A percentile compares a stretch with the other conserved stretches of the same genome.
These are phyloP conservation scores for Phytopythium vexans DNA, from an alignment of 352 stramenopile species.

Conservation along the genomic window DNA sequence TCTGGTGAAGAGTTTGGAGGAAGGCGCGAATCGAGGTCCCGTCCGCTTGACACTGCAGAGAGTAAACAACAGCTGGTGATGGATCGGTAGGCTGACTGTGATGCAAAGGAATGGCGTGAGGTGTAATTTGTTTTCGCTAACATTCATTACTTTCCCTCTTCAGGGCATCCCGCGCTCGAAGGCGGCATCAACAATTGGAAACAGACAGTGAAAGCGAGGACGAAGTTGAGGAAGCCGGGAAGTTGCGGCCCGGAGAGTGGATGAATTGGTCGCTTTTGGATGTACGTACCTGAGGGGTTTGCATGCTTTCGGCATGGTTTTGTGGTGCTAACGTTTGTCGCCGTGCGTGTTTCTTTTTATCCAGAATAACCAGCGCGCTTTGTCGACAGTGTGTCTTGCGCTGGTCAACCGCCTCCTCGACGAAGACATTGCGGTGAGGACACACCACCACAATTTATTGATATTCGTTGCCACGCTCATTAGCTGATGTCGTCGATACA, in stretches of 20 bases:
- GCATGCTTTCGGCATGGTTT: neutral
- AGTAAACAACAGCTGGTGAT: constrained; percentile 13
- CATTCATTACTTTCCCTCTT: constrained; percentile 2
- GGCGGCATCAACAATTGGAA: constrained; percentile 38
- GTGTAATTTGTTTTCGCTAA: constrained; percentile 2
- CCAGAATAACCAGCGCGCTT: constrained; percentile 22
- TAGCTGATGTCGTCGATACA: constrained; percentile 15
- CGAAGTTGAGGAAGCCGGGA: constrained; percentile 22
- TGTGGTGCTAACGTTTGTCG: neutral
- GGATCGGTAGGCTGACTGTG: neutral
- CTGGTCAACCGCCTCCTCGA: constrained; percentile 64
- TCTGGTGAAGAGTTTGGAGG: constrained; percentile 4
- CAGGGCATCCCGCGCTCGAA: constrained; percentile 64
- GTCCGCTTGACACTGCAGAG: constrained; percentile 8
- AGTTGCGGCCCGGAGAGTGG: constrained; percentile 35
- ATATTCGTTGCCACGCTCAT: constrained; percentile 4
- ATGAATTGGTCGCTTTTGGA: constrained; percentile 69
- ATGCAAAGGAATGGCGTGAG: neutral
- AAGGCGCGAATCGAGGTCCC: constrained; percentile 3
- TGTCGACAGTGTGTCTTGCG: constrained; percentile 60
- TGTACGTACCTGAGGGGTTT: constrained; percentile 13
- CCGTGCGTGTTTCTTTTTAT: neutral
- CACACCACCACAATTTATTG: too few species aligned
- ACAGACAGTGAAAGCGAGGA: constrained; percentile 40
- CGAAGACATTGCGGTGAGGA: constrained; percentile 65